Base-by-base conservation (phyloP, 257 asterid genomes). In the Ehretia macrophylla region DNA sequence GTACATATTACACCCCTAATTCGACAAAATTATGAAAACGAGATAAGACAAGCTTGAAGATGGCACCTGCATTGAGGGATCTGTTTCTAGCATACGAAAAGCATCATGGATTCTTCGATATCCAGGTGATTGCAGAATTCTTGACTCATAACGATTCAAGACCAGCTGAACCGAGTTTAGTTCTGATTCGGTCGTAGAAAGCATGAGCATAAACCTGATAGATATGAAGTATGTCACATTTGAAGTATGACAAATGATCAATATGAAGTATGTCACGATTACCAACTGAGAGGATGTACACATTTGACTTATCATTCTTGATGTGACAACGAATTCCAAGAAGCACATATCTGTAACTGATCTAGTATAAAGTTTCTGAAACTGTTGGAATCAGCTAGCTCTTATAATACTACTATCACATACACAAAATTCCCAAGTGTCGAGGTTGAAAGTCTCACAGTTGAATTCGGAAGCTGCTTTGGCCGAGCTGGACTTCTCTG, bases 11-110 rank as follows among this genome's bases (percentile, higher is more conserved):
- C n/a, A n/a, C n/a, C n/a, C n/a, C n/a, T n/a, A n/a, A n/a, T n/a
- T n/a, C n/a, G n/a, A n/a, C n/a, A n/a, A n/a, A n/a, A n/a, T n/a
- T n/a, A 0, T 11, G 11, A 5, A 19, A 19, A 8, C 3, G 3
- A 4, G 18, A 39, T 10, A 40, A 0, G 1, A 18, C 2, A 58
- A 40, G 20, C 4, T 45, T 13, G 3, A 45, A 10, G 14, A 32
- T 13, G 20, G 16, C 40, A 86, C 95, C 87, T 65, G 75, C 55
- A 79, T 51, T 46, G 85, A 60, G 49, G 81, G 87, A 16, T 84
- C 87, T 23, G 52, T 64, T 56, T 77, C 79, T 71, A 86, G 78
- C 90, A 72, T 68, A 44, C 53, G 32, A 46, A 73, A 76, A 17
- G 90, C 90, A 65, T 82, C 77, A 14, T 53, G 42, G 17, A 82